Base-by-base conservation (phyloP, 371 early-diverging fungal genomes). In the Mucor mucedo region DNA sequence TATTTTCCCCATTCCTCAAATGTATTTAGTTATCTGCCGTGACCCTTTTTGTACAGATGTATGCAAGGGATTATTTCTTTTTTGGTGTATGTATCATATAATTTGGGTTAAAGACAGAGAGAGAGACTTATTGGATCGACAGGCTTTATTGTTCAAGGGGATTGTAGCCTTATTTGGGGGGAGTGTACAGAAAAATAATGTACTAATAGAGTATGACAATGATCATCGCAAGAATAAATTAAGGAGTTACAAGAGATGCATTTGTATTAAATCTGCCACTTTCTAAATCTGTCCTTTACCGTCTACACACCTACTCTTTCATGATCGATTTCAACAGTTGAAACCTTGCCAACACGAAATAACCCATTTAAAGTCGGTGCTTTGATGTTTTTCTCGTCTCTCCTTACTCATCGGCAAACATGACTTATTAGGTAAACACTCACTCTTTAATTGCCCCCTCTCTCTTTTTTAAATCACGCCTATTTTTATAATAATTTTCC, bases 351-450 rank as follows among this genome's bases (percentile, higher is more conserved):
- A 0, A 21, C 21, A 21, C 21, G 27, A 47, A 47, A 47, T 21
- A 21, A 21, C 21, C 21, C 21, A 21, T 47, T 47, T 47, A 7
- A 21, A 47, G 47, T 7, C 21, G 47, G 35, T 21, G 47, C 47
- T 47, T 47, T 47, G 47, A 47, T 47, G 47, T 47, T 47, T 44
- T 44, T 14, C 21, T 21, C 21, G 47, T 47, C 21, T 47, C 47
- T 47, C 47, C 47, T 47, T 21, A 21, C 21, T 8, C 21, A 47
- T 47, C 21, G 47, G 47, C 6, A 21, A 27, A 47, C 21, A 27
- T n/a, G 47, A 47, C 21, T 21, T 47, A 47, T 21, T 47, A 8
- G 27, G 47, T 47, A 47, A 47, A 47, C 21, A 47, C 21, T 47
- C 47, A 47, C 27, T 47, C 47, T 2, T 1, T 44, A 5, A n/a